phyloP scores from a whole-genome alignment of 164 flowering plant species.

The Cinnamomum chago region DNA sequence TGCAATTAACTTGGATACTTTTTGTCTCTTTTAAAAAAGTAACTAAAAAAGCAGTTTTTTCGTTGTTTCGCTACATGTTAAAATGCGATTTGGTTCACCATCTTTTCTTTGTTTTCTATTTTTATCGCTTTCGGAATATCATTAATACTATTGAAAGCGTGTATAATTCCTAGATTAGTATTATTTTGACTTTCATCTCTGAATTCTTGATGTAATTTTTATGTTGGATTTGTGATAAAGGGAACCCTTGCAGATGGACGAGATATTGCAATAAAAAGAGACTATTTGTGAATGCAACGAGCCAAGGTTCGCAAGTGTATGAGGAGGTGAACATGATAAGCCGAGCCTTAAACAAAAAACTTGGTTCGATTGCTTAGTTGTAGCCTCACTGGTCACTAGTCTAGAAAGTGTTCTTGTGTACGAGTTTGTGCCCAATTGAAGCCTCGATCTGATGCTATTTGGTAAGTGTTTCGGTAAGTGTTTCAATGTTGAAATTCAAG shows the following conservation, averaged over 20 bases:
- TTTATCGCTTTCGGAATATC: not conserved
- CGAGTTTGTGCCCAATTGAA: slow-evolving; percentile 43
- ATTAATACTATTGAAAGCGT: not conserved
- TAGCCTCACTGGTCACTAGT: slow-evolving; percentile 30
- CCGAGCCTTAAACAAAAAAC: slow-evolving; percentile 44
- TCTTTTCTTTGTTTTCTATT: too few relatives aligned
- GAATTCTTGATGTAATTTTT: not conserved
- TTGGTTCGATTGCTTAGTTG: slow-evolving; percentile 51
- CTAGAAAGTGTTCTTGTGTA: slow-evolving; percentile 38
- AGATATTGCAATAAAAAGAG: slow-evolving; percentile 54
- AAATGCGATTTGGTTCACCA: too few relatives aligned
- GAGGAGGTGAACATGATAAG: slow-evolving; percentile 48
- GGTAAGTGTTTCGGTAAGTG: slow-evolving; percentile 37
- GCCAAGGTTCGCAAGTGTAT: slow-evolving; percentile 18
- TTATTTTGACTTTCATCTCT: not conserved
- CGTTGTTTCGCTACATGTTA: too few relatives aligned
- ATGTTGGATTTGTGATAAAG: slow-evolving; percentile 14
- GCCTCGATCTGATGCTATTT: slow-evolving; percentile 41
- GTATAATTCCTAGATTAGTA: not conserved
- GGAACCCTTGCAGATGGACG: slow-evolving; percentile 50
- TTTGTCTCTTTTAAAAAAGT: too few relatives aligned
- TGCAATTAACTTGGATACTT: too few relatives aligned
- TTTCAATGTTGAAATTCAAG: not conserved
- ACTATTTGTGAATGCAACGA: slow-evolving; percentile 18
- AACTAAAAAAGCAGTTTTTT: too few relatives aligned